Base-by-base conservation (phyloP, 75 land plant species). In the Pseudotsuga menziesii region DNA sequence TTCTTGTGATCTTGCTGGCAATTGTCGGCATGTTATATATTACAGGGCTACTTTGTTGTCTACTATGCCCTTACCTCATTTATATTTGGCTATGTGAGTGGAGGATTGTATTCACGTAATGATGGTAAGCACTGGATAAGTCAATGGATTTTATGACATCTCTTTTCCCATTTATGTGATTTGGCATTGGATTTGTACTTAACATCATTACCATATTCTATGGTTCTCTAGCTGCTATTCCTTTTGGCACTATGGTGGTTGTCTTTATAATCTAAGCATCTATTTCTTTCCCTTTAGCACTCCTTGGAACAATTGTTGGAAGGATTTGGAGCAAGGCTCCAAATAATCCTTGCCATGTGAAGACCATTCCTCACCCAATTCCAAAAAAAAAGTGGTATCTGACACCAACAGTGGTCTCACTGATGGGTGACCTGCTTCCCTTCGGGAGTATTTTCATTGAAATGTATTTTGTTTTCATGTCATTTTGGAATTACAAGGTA, bases 401-500 rank as follows among this genome's bases (percentile, higher is more conserved):
- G 55, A 91, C 89, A 81, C 99, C 99, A 13, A 87, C 91, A 66
- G 85, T 94, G 4, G 87, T 96, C n/a, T 91, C 99, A 54, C 76
- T 96, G 61, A 87, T 96, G 94, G 99, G 99, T 11, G 97, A 97
- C 5, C 71, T 96, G 71, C 85, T 96, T 61, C 99, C 99, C 0
- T 96, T 96, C 83, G 99, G 99, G 54, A 96, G 99, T 72, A 96
- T 96, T 62, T 96, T 96, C 80, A 96, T 96, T 73, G 99, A 96
- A 80, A 96, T 96, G 99, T 96, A 96, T 74, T 96, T 96, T 77
- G 99, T 96, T 55, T 96, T 91, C 89, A 94, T 97, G 35, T 96
- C 99, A 81, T 96, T 96, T 81, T 96, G 99, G 99, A 94, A 96
- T 71, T 93, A 96, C 61, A 91, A 95, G 98, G 98, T 95, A 57